phyloP scores from a whole-genome alignment of 805 yeast genomes.

The Sporopachydermia quercuum region DNA sequence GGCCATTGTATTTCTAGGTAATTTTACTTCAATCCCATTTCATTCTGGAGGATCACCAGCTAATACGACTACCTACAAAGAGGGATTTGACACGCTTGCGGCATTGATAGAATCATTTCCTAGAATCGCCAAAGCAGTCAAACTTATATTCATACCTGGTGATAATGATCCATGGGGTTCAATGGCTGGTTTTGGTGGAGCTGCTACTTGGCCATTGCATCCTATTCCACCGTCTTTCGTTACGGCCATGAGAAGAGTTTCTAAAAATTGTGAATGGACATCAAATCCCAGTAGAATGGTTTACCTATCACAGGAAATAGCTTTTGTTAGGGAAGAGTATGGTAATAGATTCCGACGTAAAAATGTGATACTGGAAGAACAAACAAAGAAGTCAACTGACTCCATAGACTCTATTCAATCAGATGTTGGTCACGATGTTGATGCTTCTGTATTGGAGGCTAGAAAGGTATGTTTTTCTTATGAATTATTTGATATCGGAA shows the following conservation, averaged over 20 bases:
- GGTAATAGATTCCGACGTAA: conserved; percentile 59
- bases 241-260: conserved; percentile 45
- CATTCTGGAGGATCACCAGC: conserved; percentile 39
- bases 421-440: too few relatives aligned
- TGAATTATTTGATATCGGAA: conserved; percentile 2
- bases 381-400: conserved; percentile 7
- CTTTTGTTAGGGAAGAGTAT: conserved; percentile 57
- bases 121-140: conserved; percentile 31
- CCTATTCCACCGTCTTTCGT: conserved; percentile 62
- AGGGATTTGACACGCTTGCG: conserved; percentile 63
- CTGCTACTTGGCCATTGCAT: conserved; percentile 53
- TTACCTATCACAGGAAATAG: conserved; percentile 75
- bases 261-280: conserved; percentile 38
- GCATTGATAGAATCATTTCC: conserved; percentile 46
- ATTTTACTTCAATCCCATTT: conserved; percentile 57
- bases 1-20: conserved; percentile 68
- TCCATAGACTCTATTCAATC: too few relatives aligned
- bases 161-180: conserved; percentile 90
- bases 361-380: conserved; percentile 35
- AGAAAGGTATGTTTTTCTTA: background rate
- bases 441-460: background rate
- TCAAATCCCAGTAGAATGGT: conserved; percentile 71
- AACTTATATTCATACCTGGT: conserved; percentile 73
- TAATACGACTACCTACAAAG: conserved; percentile 41
- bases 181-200: conserved; percentile 44